Conservation (phyloP, 768 basidiomycete genomes). For the Kwoniella pini region DNA sequence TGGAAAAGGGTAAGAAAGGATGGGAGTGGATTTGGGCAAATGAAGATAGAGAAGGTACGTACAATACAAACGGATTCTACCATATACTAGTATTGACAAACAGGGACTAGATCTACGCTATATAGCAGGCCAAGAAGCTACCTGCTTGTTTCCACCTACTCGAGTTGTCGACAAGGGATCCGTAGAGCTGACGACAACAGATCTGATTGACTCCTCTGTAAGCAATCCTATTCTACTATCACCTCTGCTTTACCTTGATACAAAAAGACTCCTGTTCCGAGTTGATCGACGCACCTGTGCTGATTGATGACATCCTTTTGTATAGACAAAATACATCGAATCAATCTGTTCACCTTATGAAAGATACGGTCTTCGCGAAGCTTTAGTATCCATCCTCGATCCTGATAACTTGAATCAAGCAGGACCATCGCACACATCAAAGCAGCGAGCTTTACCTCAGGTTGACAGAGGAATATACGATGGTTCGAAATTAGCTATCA, state of each 20-base stretch:
- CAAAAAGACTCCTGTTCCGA: no score
- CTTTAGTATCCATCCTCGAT: slow-evolving; percentile 13
- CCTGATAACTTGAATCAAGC: slow-evolving; percentile 2
- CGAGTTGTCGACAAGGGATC: not conserved
- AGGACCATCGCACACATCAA: slow-evolving; percentile 17
- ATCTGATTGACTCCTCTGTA: slow-evolving; percentile 13
- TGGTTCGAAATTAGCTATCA: slow-evolving; percentile 17
- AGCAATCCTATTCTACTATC: not conserved
- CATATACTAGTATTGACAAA: no score
- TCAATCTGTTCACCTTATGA: slow-evolving; percentile 19
- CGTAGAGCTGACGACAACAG: not conserved
- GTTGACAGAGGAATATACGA: slow-evolving; percentile 14
- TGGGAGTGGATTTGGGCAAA: slow-evolving; percentile 35
- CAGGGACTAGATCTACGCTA: slow-evolving; percentile 15
- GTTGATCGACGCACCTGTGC: not conserved
- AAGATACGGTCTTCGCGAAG: slow-evolving; percentile 16
- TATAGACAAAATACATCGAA: slow-evolving; percentile 16
- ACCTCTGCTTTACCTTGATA: no score
- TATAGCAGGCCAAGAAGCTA: slow-evolving; percentile 1
- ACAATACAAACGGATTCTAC: not conserved
- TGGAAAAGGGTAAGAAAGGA: slow-evolving; percentile 15
- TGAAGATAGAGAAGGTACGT: slow-evolving; percentile 14
- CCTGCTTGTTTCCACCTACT: slow-evolving; percentile 22
- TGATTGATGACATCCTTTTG: not conserved
- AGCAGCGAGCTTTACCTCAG: slow-evolving; percentile 3